These are phyloP conservation scores for Aspergillus sp. DNA, from an alignment of 2,329 filamentous ascomycete genomes.

Conservation along the genomic window DNA sequence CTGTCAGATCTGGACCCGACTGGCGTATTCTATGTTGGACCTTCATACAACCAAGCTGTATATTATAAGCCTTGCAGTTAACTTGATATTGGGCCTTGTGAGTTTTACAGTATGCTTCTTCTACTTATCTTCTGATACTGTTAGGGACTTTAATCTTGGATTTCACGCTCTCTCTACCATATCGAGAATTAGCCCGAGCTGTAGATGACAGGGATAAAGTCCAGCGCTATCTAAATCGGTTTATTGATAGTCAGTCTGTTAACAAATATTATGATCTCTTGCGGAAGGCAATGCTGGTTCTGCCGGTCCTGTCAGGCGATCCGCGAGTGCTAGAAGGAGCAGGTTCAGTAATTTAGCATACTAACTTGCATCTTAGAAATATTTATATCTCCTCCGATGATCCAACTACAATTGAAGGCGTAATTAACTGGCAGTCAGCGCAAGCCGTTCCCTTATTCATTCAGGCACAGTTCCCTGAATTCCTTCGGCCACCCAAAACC, in stretches of 20 bases:
- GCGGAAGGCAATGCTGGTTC: slow-evolving; percentile 10
- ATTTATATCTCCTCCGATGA: slow-evolving; percentile 24
- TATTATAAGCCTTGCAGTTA: background rate
- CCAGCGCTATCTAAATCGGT: slow-evolving; percentile 16
- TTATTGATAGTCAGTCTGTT: slow-evolving; percentile 16
- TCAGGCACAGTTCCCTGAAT: slow-evolving; percentile 23
- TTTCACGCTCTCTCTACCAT: slow-evolving; percentile 16
- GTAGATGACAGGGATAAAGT: slow-evolving; percentile 5
- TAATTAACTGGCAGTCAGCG: slow-evolving; percentile 29
- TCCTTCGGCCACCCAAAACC: slow-evolving; percentile 19
- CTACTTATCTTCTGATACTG: background rate
- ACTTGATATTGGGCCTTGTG: slow-evolving; percentile 16
- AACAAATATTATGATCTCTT: slow-evolving; percentile 20
- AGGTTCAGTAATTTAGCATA: slow-evolving; percentile 20
- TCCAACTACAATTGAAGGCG: slow-evolving; percentile 21
- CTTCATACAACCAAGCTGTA: slow-evolving; percentile 12
- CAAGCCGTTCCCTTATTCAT: slow-evolving; percentile 22
- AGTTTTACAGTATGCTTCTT: slow-evolving; percentile 1
- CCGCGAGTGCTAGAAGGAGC: slow-evolving; percentile 13
- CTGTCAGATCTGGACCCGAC: slow-evolving; percentile 16
- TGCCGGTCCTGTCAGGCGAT: slow-evolving; percentile 19
- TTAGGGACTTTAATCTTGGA: slow-evolving; percentile 17
- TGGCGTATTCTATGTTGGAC: slow-evolving; percentile 18
- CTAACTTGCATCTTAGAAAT: slow-evolving; percentile 25
- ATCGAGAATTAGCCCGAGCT: slow-evolving; percentile 14